Base-by-base conservation (phyloP, 1,284 basidiomycete species). In the Apiotrichum mycotoxinovorans region DNA sequence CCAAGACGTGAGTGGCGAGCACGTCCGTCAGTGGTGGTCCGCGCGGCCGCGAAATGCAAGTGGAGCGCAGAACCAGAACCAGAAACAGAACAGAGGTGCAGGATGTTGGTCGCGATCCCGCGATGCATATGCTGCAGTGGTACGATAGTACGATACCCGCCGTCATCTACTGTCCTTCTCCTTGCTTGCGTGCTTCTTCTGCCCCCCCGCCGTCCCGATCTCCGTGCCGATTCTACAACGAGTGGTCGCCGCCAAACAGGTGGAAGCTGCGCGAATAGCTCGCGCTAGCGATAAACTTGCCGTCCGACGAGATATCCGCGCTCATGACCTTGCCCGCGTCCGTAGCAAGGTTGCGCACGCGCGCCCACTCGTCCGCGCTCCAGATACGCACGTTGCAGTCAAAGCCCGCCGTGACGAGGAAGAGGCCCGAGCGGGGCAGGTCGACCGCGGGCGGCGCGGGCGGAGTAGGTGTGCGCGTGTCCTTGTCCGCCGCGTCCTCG, bases 241-340 rank as follows among this genome's bases (percentile, higher is more conserved):
- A 71, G 41, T 74, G 65, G 82, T 86, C 73, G 84, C 88, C 51
- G 83, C 87, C 54, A 75, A 89, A 96, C 52, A 97, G 79, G 74
- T 96, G 93, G 83, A 92, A 96, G 73, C 89, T 92, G 61, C 93
- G 83, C 77, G 90, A 92, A 75, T 91, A 96, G 56, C 91, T 93
- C 27, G 91, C 93, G 12, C 87, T 88, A 3, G 88, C 93, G 43
- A 97, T 83, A 71, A 91, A 83, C 69, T 87, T 86, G 23, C 86
- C 91, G 71, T 96, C 89, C 59, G 81, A 80, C 23, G 86, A 85
- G 25, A 98, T 81, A 74, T 98, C 96, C 33, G 95, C 92, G 35
- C 89, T 92, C 96, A 98, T 98, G 58, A 98, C 93, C 76, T 98
- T 98, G 35, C 93, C 93, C 8, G 89, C 88, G 72, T 98, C 95